Evolutionary conservation across 2,329 filamentous ascomycete genomes (phyloP), one percentile per base, ranked within the genome.

Genomic region (Ceratocystis huliohia): DNA sequence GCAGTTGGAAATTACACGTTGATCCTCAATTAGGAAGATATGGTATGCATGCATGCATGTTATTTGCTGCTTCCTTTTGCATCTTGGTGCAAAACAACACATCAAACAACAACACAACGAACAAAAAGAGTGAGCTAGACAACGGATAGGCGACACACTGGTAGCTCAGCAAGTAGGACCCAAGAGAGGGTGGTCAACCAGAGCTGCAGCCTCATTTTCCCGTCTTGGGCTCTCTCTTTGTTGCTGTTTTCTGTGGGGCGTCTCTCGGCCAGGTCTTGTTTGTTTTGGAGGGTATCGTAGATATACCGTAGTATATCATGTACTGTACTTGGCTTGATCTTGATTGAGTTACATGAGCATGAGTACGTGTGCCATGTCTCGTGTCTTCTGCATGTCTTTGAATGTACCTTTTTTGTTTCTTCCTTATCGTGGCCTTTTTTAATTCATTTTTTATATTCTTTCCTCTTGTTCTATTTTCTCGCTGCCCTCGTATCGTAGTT

Each of bases 11-110:
- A 59, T 59, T 37, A 37, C 56, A 59, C 28, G 56, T 59, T 59
- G 56, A 59, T 59, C 56, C 56, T n/a, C 25, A 59, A 59, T 28
- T 30, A 59, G 56, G 28, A 59, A 59, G 56, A 25, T 59, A 59
- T 59, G 28, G 56, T n/a, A 59, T 59, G 53, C 56, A 37, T 53
- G 53, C 53, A 17, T 30, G 56, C 28, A 37, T 59, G 53, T 30
- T 57, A 17, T 15, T 5, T 57, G 28, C 17, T 20, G 28, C 17
- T 20, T 56, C 13, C 46, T n/a, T 48, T 17, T 46, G 48, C 48
- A 20, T 53, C 10, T 53, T 6, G 22, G 50, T 56, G 28, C 28
- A 25, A 25, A 25, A 25, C 46, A 13, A 22, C 22, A 25, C 48
- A 25, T 25, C 48, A 57, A 57, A 57, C 53, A 59, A 59, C 56